phyloP scores from a whole-genome alignment of 352 stramenopile genomes.

The Globisporangium iwayamae region DNA sequence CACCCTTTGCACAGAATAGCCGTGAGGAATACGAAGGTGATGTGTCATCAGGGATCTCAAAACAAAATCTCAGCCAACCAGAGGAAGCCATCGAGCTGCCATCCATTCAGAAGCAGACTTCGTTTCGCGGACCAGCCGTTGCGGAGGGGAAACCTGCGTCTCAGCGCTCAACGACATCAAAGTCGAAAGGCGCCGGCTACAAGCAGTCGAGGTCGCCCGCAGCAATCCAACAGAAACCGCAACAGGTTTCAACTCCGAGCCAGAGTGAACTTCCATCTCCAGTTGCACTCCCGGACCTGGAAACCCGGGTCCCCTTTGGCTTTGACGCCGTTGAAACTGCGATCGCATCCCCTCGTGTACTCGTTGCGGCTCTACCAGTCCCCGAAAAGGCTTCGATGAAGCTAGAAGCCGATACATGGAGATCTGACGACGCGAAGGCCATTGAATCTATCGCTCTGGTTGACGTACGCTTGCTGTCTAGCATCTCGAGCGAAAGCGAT shows the following conservation, averaged over 20 bases:
- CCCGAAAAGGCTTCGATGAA: conserved; percentile 11
- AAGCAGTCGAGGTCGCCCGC: conserved; percentile 9
- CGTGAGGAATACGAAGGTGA: background rate
- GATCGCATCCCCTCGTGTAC: conserved; percentile 1
- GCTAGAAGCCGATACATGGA: background rate
- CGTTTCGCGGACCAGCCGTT: background rate
- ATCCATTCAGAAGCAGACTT: conserved; percentile 7
- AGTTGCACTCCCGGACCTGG: conserved; percentile 20
- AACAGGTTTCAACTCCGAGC: background rate
- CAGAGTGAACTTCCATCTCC: background rate
- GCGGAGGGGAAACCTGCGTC: conserved; percentile 7
- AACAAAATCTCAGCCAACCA: background rate
- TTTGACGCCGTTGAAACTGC: conserved; percentile 18
- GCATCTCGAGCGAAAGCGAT: background rate
- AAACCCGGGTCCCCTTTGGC: conserved; percentile 21
- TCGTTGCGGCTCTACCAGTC: background rate
- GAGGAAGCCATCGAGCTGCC: conserved; percentile 5
- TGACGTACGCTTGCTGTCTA: background rate
- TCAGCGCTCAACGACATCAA: conserved; percentile 4
- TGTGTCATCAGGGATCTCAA: background rate
- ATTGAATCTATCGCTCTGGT: conserved; percentile 8
- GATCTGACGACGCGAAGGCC: background rate
- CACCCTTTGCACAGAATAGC: background rate
- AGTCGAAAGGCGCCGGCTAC: conserved; percentile 13
- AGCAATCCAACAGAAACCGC: background rate